These are phyloP conservation scores for Vitis amurensis DNA, from an alignment of 164 flowering plant species.

Conservation along the genomic window DNA sequence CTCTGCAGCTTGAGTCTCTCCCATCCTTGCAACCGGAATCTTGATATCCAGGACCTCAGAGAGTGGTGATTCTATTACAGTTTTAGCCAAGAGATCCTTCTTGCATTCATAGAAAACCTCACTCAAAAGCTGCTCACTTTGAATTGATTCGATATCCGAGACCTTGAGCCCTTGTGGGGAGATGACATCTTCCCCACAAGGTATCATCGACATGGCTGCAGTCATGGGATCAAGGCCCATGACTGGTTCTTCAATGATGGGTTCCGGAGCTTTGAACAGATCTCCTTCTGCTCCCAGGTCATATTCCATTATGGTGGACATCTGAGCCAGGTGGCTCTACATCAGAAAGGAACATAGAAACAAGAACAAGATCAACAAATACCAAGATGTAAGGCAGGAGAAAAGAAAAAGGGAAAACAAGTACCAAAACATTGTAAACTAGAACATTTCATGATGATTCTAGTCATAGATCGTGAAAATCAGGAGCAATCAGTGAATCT, in stretches of 20 bases:
- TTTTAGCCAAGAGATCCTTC: constrained; percentile 71
- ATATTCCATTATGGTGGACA: constrained; percentile 62
- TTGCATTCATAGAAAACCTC: constrained; percentile 77
- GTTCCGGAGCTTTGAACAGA: constrained; percentile 85
- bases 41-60: constrained; percentile 49
- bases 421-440: too few species aligned
- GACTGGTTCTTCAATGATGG: constrained; percentile 67
- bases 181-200: constrained; percentile 64
- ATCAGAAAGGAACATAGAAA: neutral
- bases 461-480: too few species aligned
- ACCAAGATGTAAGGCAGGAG: neutral
- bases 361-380: neutral
- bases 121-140: constrained; percentile 53
- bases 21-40: constrained; percentile 31
- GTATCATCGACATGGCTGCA: constrained; percentile 80
- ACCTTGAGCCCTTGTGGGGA: constrained; percentile 54
- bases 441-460: too few species aligned
- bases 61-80: constrained; percentile 46
- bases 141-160: constrained; percentile 53
- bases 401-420: neutral
- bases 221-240: constrained; percentile 58
- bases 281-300: constrained; percentile 90
- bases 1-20: constrained; percentile 33
- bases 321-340: constrained; percentile 43
- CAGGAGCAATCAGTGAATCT: too few species aligned